These are phyloP conservation scores for Chrysoporthe puriensis DNA, from an alignment of 2,329 filamentous ascomycete species.

Conservation along the genomic window DNA sequence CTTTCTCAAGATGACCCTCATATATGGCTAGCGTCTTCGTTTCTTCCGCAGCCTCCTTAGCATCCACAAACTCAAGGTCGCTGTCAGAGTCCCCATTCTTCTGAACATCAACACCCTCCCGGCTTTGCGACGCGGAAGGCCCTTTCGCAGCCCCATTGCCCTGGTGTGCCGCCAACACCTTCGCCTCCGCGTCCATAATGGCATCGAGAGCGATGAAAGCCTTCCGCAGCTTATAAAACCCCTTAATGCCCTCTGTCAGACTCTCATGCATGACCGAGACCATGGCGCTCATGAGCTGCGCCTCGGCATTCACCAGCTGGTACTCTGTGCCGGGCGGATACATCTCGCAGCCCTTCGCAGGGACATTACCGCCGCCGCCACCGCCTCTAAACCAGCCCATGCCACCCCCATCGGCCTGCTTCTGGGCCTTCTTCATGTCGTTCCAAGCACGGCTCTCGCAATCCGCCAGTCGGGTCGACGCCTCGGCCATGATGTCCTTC, in stretches of 20 bases:
- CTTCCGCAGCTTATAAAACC: conserved; percentile 90
- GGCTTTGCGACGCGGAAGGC: not conserved
- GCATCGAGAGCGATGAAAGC: conserved; percentile 82
- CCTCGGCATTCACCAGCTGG: conserved; percentile 79
- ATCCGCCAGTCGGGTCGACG: conserved; percentile 70
- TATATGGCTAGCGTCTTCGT: conserved; percentile 52
- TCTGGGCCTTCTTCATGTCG: conserved; percentile 76
- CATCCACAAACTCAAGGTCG: conserved; percentile 60
- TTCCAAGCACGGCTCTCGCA: conserved; percentile 78
- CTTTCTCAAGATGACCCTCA: conserved; percentile 47
- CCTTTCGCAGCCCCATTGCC: conserved; percentile 7
- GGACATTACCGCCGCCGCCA: conserved; percentile 38
- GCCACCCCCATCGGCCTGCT: conserved; percentile 49
- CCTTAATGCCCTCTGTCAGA: conserved; percentile 85
- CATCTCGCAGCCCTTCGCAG: conserved; percentile 49
- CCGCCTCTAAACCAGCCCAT: conserved; percentile 33
- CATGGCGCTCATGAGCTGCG: conserved; percentile 87
- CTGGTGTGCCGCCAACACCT: conserved; percentile 39
- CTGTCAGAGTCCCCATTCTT: conserved; percentile 34
- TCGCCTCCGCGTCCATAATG: conserved; percentile 75
- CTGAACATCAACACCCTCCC: conserved; percentile 1
- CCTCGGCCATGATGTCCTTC: conserved; percentile 86
- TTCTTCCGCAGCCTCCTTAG: conserved; percentile 47
- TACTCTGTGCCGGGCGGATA: conserved; percentile 89
- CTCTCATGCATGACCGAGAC: conserved; percentile 91